Base-by-base conservation (phyloP, 202 grass and related monocot genomes). In the Setaria viridis region DNA sequence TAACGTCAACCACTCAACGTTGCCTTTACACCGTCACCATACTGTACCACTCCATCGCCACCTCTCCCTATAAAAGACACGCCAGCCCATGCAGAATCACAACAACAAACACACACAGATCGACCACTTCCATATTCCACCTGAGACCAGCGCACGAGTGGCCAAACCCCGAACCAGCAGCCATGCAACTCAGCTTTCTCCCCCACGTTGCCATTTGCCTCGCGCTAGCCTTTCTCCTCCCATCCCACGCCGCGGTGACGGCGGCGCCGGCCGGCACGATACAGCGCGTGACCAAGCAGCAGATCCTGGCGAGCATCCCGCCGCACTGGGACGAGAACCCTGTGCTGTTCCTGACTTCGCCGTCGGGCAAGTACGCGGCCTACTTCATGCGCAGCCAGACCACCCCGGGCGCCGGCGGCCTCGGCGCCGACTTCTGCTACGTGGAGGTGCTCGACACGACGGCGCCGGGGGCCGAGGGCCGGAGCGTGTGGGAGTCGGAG, bases 401-500 rank as follows among this genome's bases (percentile, higher is more conserved):
- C 0, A 42, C 50, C 54, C 88, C 91, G 0, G 91, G 91, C 16
- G 91, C 95, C 7, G 93, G 91, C 4, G 95, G 95, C 1, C 90
- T 93, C 25, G 93, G 93, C 45, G 94, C 87, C 9, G 95, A 98
- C 78, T 98, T 98, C 91, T 98, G 93, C 82, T 98, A 87, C 90
- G 89, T 98, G 11, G 87, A 95, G 73, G 93, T 98, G 32, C 89
- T 91, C 1, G 85, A 85, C 49, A 81, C 72, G 47, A n/a, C 65
- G 11, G 85, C 25, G 30, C 56, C 77, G 0, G 89, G 89, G 48
- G 58, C 32, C 3, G 86, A 89, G 74, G 85, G 78, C 7, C 74
- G 57, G 17, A 98, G 91, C 85, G 92, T 98, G 92, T 98, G 95
- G 95, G 95, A 98, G 84, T 98, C 95, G 6, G 85, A 93, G 70